phyloP scores from a whole-genome alignment of 768 basidiomycete genomes.

The Lentinula raphanica region DNA sequence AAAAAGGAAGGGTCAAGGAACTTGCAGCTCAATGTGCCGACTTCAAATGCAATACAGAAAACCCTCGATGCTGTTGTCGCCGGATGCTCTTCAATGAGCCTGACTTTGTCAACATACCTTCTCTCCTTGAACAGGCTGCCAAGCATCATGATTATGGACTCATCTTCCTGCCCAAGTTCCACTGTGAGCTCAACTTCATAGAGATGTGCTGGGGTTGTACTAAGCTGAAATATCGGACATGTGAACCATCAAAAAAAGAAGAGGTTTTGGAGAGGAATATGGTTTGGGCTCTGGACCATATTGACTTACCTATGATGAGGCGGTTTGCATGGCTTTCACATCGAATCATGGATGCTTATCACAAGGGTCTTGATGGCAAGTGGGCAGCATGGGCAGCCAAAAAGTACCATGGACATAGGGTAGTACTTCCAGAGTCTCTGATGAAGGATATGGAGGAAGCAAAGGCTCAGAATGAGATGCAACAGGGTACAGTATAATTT shows the following conservation, averaged over 20 bases:
- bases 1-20: not conserved
- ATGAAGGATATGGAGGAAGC: too few species aligned
- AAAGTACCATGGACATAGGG: conserved; percentile 19
- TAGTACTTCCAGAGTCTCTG: too few species aligned
- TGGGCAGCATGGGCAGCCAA: conserved; percentile 19
- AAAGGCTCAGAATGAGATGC: too few species aligned
- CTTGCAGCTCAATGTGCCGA: conserved; percentile 20
- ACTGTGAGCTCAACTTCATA: conserved; percentile 9
- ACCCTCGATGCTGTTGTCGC: conserved; percentile 18
- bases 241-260: not conserved
- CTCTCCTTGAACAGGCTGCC: conserved; percentile 19
- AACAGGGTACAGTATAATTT: too few species aligned
- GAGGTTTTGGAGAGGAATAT: conserved; percentile 9
- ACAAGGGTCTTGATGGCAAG: conserved; percentile 14
- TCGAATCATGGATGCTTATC: conserved; percentile 23
- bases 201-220: conserved; percentile 21
- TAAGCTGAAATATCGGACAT: conserved; percentile 17
- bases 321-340: conserved; percentile 17
- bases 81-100: conserved; percentile 21
- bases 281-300: not conserved
- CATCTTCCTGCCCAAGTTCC: not conserved
- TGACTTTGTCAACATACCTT: conserved; percentile 22
- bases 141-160: conserved; percentile 7
- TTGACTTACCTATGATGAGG: conserved; percentile 14
- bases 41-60: conserved; percentile 19